Base-by-base conservation (phyloP, 306 rosid genomes). In the Canavalia ensiformis region DNA sequence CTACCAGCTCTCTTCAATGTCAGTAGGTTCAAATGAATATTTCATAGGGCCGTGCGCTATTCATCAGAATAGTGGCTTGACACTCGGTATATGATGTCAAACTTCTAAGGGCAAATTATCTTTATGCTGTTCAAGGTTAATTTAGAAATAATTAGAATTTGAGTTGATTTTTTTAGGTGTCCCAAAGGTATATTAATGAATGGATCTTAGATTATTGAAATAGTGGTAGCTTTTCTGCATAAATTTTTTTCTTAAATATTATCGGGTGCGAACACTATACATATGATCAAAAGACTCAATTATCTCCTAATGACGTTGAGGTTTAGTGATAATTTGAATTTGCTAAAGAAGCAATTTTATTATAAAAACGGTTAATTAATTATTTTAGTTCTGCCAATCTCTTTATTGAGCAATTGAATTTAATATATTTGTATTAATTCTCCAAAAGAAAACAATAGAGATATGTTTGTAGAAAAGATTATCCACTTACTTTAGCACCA, bases 41-140 rank as follows among this genome's bases (percentile, higher is more conserved):
- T 55, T 44, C 33, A n/a, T n/a, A 54, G 18, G 7, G 6, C 54
- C 72, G 34, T 18, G 13, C 1, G 0, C n/a, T 7, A 39, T 8
- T 57, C 47, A 13, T 46, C 70, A 31, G 0, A 34, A 25, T 75
- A 68, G 75, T n/a, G 66, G 35, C 58, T 54, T 37, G 8, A 0
- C 34, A 18, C 52, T 37, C 39, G 6, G 0, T 54, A 34, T 39
- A 8, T 6, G n/a, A 47, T 9, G 8, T 8, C 7, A 12, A 3
- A 47, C 4, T 77, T 11, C 3, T 18, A 35, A 57, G 41, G 39
- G 0, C 3, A 11, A 2, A 29, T 9, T 73, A 73, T 51, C 35
- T 35, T 52, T 56, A 1, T 37, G 29, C 39, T 56, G 55, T 56
- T 55, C 67, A 56, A 42, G 41, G 51, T 74, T 74, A 56, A 44